Conservation (phyloP, 2,329 filamentous ascomycete species). For the Pseudocercospora crystallina region DNA sequence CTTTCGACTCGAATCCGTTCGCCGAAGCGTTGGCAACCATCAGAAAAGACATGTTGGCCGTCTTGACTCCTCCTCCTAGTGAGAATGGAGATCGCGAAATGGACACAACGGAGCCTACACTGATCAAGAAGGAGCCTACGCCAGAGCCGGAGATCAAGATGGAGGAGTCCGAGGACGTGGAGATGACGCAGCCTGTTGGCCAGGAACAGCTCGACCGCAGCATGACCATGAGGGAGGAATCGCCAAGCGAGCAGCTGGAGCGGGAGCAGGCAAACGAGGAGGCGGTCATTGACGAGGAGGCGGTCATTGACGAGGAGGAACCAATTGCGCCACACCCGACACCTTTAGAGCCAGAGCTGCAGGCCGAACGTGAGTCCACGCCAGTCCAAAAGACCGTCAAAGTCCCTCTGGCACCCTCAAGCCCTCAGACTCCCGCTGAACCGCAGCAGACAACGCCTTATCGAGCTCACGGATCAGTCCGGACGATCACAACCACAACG, state of each 20-base stretch:
- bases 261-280: background rate
- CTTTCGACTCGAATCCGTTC: constrained; percentile 11
- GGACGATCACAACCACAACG: constrained; percentile 49
- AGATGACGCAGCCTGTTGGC: constrained; percentile 15
- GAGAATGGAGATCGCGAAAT: constrained; percentile 53
- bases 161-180: constrained; percentile 13
- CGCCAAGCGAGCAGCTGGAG: background rate
- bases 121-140: constrained; percentile 6
- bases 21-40: constrained; percentile 21
- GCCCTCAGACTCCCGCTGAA: constrained; percentile 25
- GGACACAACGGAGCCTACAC: constrained; percentile 4
- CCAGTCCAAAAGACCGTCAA: constrained; percentile 16
- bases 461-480: constrained; percentile 34
- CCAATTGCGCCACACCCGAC: constrained; percentile 22
- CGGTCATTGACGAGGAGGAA: constrained; percentile 20
- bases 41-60: constrained; percentile 23
- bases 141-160: constrained; percentile 11
- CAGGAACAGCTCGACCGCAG: constrained; percentile 24
- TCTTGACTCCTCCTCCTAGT: constrained; percentile 63
- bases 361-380: constrained; percentile 10
- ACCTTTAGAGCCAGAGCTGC: constrained; percentile 15
- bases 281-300: constrained; percentile 16
- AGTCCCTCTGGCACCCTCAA: constrained; percentile 43
- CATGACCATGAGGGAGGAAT: constrained; percentile 26
- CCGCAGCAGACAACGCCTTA: constrained; percentile 26